Base-by-base conservation (phyloP, 345 rosid species). In the Hibiscus mutabilis region DNA sequence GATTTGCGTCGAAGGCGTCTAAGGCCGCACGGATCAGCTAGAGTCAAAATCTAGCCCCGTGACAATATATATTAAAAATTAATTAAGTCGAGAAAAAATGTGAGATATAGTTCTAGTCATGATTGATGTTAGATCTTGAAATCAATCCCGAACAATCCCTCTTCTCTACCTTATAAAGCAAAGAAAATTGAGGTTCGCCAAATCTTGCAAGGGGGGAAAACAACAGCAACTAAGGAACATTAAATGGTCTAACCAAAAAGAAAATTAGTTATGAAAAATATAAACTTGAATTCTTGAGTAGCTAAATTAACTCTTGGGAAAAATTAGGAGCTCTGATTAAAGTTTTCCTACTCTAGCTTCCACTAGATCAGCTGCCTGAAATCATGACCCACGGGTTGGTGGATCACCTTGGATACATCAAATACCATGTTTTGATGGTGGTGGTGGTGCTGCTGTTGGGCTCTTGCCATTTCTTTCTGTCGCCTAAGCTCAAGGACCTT, bases 401-500 rank as follows among this genome's bases (percentile, higher is more conserved):
- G 49, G 49, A 44, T 44, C 49, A 12, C 49, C 14, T 44, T 44
- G 49, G 49, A 44, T 12, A 44, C 49, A 44, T 44, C 49, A 12
- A 44, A 44, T 10, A 13, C 3, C 49, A 44, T 44, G 49, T 13
- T 44, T 44, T 44, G 16, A 44, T 42, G 47, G 7, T 42, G 47
- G 2, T 42, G 47, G 13, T 42, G 47, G 12, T 42, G 47, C 0
- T 44, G 49, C 0, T 44, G 14, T 13, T 44, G 4, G 49, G 16
- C 13, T 44, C 15, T 44, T 0, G 10, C 49, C 49, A 44, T 44
- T 11, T 84, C 87, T 56, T 84, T 84, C 63, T 82, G 87, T 33
- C 87, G 83, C 76, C 87, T 63, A 46, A 84, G 82, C 83, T 89
- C 95, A 5, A 89, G 73, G 75, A 89, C 95, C 74, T 89, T 89